phyloP scores from a whole-genome alignment of 2,329 filamentous ascomycete genomes.

The Botrytis cinerea region DNA sequence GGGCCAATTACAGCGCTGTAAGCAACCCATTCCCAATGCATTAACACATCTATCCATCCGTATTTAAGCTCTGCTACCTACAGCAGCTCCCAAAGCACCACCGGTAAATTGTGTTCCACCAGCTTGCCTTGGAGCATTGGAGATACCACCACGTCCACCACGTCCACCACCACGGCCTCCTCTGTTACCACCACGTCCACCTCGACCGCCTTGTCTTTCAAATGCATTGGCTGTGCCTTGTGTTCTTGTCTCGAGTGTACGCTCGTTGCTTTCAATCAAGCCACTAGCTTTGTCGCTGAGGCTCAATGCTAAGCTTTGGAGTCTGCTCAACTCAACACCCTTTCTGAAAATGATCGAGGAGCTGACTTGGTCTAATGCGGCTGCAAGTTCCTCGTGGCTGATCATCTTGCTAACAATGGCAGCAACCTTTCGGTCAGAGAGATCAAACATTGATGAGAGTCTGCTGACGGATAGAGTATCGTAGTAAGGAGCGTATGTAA shows the following conservation, averaged over 20 bases:
- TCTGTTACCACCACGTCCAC: slow-evolving; percentile 66
- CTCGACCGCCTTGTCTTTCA: slow-evolving; percentile 83
- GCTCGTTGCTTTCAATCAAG: slow-evolving; percentile 96
- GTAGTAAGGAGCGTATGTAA: slow-evolving; percentile 99
- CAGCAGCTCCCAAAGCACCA: slow-evolving; percentile 71
- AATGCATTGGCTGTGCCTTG: slow-evolving; percentile 95
- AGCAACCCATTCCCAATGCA: slow-evolving; percentile 41
- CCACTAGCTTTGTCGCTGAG: slow-evolving; percentile 94
- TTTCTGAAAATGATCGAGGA: slow-evolving; percentile 98
- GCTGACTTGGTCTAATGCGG: slow-evolving; percentile 96
- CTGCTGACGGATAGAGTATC: slow-evolving; percentile 89
- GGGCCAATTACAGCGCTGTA: slow-evolving; percentile 37
- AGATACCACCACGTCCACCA: slow-evolving; percentile 58
- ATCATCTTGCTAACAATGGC: slow-evolving; percentile 99
- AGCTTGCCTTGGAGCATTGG: slow-evolving; percentile 64
- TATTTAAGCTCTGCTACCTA: slow-evolving; percentile 53
- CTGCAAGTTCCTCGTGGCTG: slow-evolving; percentile 95
- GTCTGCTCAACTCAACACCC: slow-evolving; percentile 93
- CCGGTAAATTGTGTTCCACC: slow-evolving; percentile 80
- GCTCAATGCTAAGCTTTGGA: slow-evolving; percentile 92
- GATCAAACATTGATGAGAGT: slow-evolving; percentile 92
- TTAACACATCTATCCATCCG: slow-evolving; percentile 31
- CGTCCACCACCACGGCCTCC: slow-evolving; percentile 64
- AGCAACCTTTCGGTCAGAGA: slow-evolving; percentile 85
- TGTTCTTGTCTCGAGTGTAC: slow-evolving; percentile 94